A percentile compares a stretch with the other conserved stretches of the same genome.
phyloP scores from a whole-genome alignment of 306 rosid genomes.

The Fagus crenata region DNA sequence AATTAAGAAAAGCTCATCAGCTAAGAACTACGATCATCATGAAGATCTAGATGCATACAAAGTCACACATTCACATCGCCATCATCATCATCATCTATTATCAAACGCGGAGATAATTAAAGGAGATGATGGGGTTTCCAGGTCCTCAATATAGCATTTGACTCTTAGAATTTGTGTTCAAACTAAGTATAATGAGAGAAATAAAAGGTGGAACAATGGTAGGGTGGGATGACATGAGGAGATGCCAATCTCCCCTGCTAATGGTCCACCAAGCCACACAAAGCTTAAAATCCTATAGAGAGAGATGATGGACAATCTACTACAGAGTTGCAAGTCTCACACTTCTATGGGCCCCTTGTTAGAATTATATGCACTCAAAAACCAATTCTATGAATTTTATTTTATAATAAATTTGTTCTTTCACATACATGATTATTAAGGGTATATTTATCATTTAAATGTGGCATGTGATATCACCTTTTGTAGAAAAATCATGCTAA shows the following conservation, averaged over 20 bases:
- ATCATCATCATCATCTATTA: slow-evolving; percentile 18
- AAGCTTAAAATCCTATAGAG: not conserved
- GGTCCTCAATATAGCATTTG: slow-evolving; percentile 36
- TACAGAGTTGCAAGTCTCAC: slow-evolving; percentile 9
- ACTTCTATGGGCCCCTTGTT: slow-evolving; percentile 3
- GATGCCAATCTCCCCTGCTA: slow-evolving; percentile 2
- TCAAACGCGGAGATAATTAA: slow-evolving; percentile 9
- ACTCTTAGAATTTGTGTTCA: slow-evolving; percentile 34
- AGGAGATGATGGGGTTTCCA: slow-evolving; percentile 12
- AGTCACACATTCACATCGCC: not conserved
- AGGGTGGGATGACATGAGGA: not conserved
- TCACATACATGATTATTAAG: too few relatives aligned
- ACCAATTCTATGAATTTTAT: too few relatives aligned
- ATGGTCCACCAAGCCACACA: slow-evolving; percentile 13
- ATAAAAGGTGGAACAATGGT: not conserved
- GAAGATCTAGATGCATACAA: not conserved
- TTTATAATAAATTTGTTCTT: too few relatives aligned
- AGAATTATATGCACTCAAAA: too few relatives aligned
- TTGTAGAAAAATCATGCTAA: too few relatives aligned
- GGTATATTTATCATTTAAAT: too few relatives aligned
- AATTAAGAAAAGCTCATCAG: not conserved
- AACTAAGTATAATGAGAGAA: slow-evolving; percentile 31
- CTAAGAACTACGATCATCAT: not conserved
- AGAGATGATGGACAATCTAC: not conserved
- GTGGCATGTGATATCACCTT: too few relatives aligned